A percentile compares a stretch with the other conserved stretches of the same genome.
Conservation (phyloP, 495 filamentous ascomycete genomes). For the Tuber aestivum region DNA sequence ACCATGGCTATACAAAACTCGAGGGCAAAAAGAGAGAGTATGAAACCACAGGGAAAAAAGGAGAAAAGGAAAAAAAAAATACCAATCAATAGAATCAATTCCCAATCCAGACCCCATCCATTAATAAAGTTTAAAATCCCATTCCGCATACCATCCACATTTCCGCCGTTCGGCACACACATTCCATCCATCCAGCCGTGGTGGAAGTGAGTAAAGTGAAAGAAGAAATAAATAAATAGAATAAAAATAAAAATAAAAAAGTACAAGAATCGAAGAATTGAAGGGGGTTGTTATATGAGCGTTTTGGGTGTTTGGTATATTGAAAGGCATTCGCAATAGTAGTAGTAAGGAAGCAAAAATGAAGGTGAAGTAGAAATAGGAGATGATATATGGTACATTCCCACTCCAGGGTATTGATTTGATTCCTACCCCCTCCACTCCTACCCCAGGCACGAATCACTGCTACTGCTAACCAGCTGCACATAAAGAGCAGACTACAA, state of each 20-base stretch:
- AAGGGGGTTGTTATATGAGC: constrained; percentile 11
- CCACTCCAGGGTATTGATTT: neutral
- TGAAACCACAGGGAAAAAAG: neutral
- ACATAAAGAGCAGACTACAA: constrained; percentile 4
- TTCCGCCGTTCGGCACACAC: neutral
- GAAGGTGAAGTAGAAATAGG: neutral
- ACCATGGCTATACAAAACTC: neutral
- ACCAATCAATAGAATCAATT: constrained; percentile 17
- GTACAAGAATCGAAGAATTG: neutral
- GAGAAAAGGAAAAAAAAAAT: neutral
- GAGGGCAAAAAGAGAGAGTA: neutral
- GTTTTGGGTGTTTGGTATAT: neutral
- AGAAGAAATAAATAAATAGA: neutral
- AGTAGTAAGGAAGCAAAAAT: neutral
- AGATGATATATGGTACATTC: neutral
- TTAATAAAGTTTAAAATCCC: constrained; percentile 4
- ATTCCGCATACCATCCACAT: neutral
- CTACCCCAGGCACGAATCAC: constrained; percentile 12
- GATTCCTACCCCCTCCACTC: neutral
- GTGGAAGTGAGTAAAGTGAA: constrained; percentile 7
- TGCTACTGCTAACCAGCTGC: constrained; percentile 28
- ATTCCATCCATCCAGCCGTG: neutral
- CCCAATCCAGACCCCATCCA: neutral
- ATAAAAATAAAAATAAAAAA: neutral
- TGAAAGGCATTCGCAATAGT: neutral